These are phyloP conservation scores for Acmispon strigosus DNA, from an alignment of 306 rosid genomes.

Conservation along the genomic window DNA sequence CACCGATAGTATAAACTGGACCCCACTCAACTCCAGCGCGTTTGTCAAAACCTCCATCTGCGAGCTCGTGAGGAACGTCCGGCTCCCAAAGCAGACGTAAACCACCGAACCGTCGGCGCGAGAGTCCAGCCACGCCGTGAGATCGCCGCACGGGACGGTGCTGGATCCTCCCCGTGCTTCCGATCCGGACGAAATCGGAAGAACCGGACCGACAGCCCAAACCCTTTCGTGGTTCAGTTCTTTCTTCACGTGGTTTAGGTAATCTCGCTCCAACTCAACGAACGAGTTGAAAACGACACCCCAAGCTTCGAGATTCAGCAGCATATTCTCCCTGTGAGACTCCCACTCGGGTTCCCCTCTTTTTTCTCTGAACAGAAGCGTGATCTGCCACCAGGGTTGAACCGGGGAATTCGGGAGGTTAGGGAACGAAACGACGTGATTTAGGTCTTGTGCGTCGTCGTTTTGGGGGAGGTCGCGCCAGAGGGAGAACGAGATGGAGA, in stretches of 20 bases:
- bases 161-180: constrained; percentile 29
- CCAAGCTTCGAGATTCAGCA: constrained; percentile 9
- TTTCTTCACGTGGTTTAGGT: constrained; percentile 20
- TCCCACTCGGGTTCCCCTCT: constrained; percentile 32
- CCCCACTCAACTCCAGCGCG: constrained; percentile 31
- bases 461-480: constrained; percentile 13
- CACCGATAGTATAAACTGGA: constrained; percentile 14
- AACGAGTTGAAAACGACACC: constrained; percentile 41
- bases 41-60: constrained; percentile 30
- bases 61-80: background rate
- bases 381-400: constrained; percentile 45
- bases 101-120: constrained; percentile 17
- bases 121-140: constrained; percentile 32
- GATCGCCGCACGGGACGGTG: background rate
- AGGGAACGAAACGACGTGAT: constrained; percentile 18
- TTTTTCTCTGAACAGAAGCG: background rate
- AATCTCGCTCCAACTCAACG: constrained; percentile 26
- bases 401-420: constrained; percentile 31
- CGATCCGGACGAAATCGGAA: background rate
- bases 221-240: constrained; percentile 31
- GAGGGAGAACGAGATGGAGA: background rate
- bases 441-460: background rate
- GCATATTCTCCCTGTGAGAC: background rate
- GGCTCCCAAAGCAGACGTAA: constrained; percentile 49
- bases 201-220: constrained; percentile 43